Conservation (phyloP, 371 early-diverging fungal species). For the Mucor circinelloides region DNA sequence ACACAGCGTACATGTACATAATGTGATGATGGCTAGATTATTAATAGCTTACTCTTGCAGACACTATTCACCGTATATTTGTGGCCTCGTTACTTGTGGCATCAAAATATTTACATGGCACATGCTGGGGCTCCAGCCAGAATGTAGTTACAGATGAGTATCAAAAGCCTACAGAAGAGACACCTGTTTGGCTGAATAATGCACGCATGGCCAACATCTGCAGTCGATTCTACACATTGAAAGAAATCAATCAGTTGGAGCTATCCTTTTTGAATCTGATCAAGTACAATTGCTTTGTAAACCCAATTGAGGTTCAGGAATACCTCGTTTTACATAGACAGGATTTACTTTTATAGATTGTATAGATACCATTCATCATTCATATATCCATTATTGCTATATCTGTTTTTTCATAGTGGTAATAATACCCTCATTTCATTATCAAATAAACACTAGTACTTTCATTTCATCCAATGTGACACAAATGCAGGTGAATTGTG, state of each 20-base stretch:
- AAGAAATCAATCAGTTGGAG: conserved; percentile 33
- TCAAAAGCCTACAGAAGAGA: conserved; percentile 18
- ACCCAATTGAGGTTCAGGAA: conserved; percentile 24
- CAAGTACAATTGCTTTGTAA: conserved; percentile 29
- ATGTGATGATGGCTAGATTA: neutral
- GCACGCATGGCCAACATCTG: conserved; percentile 29
- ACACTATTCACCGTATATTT: conserved; percentile 69
- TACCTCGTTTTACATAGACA: conserved; percentile 29
- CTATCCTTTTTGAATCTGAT: conserved; percentile 27
- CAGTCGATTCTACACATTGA: conserved; percentile 24
- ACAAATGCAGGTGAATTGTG: neutral
- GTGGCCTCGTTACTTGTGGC: conserved; percentile 73
- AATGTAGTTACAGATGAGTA: neutral
- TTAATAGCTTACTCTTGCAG: neutral
- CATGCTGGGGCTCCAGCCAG: conserved; percentile 53
- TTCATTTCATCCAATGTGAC: neutral
- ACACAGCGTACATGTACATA: neutral
- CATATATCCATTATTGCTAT: neutral
- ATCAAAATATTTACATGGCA: conserved; percentile 72
- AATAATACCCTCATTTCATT: neutral
- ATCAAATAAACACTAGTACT: neutral
- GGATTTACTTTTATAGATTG: conserved; percentile 25
- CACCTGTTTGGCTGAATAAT: conserved; percentile 25
- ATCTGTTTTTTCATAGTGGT: neutral
- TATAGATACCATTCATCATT: neutral